These are phyloP conservation scores for Claviceps sp. DNA, from an alignment of 2,329 filamentous ascomycete genomes.

Conservation along the genomic window DNA sequence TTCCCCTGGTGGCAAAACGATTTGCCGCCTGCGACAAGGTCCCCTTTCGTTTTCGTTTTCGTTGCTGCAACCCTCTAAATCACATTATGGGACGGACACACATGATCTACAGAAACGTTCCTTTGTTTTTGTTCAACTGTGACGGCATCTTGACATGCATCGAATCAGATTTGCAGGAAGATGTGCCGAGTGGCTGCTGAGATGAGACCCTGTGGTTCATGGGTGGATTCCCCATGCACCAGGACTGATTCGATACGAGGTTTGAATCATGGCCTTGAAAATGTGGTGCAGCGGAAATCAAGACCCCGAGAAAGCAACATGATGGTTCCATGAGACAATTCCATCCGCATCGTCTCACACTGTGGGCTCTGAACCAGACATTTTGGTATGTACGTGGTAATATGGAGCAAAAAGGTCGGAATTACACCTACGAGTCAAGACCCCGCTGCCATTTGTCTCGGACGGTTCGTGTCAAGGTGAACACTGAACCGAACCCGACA, in stretches of 20 bases:
- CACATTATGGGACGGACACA: too few relatives aligned
- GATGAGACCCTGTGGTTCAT: neutral
- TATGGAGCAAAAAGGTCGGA: too few relatives aligned
- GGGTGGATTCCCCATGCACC: neutral
- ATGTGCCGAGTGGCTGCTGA: neutral
- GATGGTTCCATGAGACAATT: neutral
- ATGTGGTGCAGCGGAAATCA: neutral
- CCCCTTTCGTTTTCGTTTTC: neutral
- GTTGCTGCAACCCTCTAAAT: neutral
- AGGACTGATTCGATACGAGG: neutral
- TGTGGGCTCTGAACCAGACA: too few relatives aligned
- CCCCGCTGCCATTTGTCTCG: neutral
- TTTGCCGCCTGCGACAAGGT: neutral
- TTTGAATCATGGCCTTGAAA: neutral
- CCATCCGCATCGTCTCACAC: neutral
- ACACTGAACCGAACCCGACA: neutral
- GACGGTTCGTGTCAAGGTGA: neutral
- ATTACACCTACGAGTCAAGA: too few relatives aligned
- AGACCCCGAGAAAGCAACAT: neutral
- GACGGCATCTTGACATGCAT: neutral
- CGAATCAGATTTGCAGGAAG: neutral
- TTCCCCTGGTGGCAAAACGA: neutral
- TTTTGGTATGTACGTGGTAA: too few relatives aligned
- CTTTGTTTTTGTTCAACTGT: neutral
- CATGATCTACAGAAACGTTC: too few relatives aligned